Base-by-base conservation (phyloP, 2,329 filamentous ascomycete genomes). In the Sporothrix brasiliensis region DNA sequence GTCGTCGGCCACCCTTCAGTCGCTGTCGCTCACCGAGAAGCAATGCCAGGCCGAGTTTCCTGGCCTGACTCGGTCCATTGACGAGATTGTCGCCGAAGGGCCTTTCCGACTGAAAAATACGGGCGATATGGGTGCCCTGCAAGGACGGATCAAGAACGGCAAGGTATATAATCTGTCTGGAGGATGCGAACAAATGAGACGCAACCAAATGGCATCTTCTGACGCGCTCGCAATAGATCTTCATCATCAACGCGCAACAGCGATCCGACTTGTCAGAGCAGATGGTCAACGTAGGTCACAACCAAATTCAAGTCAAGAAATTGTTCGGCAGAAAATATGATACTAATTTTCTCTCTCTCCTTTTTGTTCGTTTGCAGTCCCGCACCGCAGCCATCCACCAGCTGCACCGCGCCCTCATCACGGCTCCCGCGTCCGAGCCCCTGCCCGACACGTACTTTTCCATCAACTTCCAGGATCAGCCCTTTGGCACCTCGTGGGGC, bases 381-480 rank as follows among this genome's bases (percentile, higher is more conserved):
- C 82, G 84, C 66, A 80, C 79, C 50, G 84, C 85, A n/a, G 81
- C 83, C 11, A 80, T 88, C 0, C 82, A 86, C 75, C 83, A 86
- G 73, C 80, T 88, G 73, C 78, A 87, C 75, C 82, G 83, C 71
- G 85, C 85, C 5, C 76, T 88, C 14, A 74, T 83, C 41, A 84
- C 86, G 13, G 82, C 83, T 9, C 84, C 34, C 1, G 34, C 6
- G 34, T 34, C 85, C 0, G 76, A 79, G 5, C 79, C 79, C 0
- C 73, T 85, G 2, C 85, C 86, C 4, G 79, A 87, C 75, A 85
- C 84, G 34, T 78, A 84, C 73, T 83, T 88, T 75, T 79, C 83
- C 56, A 79, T 88, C 74, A 82, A 82, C 76, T 81, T 87, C 75
- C 80, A 84, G 67, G 85, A 86, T 76, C 81, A 81, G 58, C 83